Base-by-base conservation (phyloP, 441 rosid species). In the Mallotus japonicus region DNA sequence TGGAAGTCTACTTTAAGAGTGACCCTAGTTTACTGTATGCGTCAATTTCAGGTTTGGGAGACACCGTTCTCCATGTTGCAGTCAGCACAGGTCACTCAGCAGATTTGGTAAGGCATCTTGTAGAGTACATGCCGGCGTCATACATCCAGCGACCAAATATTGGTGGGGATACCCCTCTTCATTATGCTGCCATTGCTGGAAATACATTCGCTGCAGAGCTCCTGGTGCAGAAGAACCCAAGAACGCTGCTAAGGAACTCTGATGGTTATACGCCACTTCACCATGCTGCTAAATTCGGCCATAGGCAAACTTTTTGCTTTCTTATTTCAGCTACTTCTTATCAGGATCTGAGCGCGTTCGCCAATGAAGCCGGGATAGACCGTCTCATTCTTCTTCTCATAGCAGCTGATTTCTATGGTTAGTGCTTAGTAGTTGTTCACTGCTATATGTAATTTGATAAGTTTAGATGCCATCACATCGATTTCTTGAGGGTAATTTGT, bases 101-200 rank as follows among this genome's bases (percentile, higher is more conserved):
- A 11, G 14, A 22, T 20, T 6, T 65, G 1, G 32, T 49, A 7
- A 11, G 5, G 8, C 24, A 22, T 2, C 57, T 65, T 22, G 56
- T 49, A 1, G 57, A 49, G 1, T 0, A 1, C 13, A 47, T 49
- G 57, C 2, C 69, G 0, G 42, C 7, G 50, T 46, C 50, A 46
- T 0, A 22, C 40, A 47, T n/a, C 11, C 15, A 2, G 28, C 49
- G 1, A 19, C 1, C 13, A 13, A 16, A 65, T 46, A 11, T 3
- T 0, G 1, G 22, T 14, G 42, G 56, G n/a, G 40, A 20, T 7
- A 65, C 56, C 15, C 69, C 69, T 19, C 56, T 65, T 42, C 69
- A 65, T n/a, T 65, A n/a, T 65, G 69, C 69, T 65, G 69, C 42
- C 20, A 49, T 65, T 5, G 69, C 24, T 49, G 57, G 69, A 49